Conservation (phyloP, 169 alveolate genomes). For the Cytauxzoon felis region DNA sequence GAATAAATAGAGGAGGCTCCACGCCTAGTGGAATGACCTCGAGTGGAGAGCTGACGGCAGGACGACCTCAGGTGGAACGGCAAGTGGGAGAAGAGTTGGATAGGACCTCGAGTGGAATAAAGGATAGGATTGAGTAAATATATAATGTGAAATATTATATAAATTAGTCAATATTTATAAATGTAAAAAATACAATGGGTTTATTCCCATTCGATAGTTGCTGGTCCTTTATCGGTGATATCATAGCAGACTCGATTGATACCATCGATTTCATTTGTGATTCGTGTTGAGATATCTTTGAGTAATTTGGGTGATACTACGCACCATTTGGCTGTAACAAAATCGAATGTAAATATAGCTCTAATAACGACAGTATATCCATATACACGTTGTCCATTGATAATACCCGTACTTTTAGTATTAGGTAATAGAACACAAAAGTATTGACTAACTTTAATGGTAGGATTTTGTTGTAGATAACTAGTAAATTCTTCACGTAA, state of each 20-base stretch:
- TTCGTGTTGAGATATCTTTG: constrained; percentile 62
- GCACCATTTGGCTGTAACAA: constrained; percentile 69
- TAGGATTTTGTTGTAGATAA: constrained; percentile 41
- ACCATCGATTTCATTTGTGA: constrained; percentile 64
- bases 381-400: constrained; percentile 67
- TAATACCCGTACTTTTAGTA: constrained; percentile 60
- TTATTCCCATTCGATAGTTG: constrained; percentile 72
- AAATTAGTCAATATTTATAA: not conserved
- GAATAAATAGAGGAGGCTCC: too few relatives aligned
- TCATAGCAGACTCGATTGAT: constrained; percentile 70
- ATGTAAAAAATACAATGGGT: not conserved
- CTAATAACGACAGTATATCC: constrained; percentile 67
- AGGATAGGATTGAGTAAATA: too few relatives aligned
- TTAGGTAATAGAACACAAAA: constrained; percentile 65
- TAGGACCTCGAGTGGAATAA: too few relatives aligned
- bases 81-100: too few relatives aligned
- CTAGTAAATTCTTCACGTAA: constrained; percentile 59
- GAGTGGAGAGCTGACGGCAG: too few relatives aligned
- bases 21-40: too few relatives aligned
- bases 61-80: too few relatives aligned
- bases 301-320: constrained; percentile 63
- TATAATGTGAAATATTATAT: too few relatives aligned
- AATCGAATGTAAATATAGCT: constrained; percentile 65
- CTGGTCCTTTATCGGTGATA: constrained; percentile 73
- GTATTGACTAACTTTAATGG: constrained; percentile 64